Evolutionary conservation across 495 filamentous ascomycete species (phyloP), one percentile per base, ranked within the genome.

Genomic region (Podospora pseudocomata): DNA sequence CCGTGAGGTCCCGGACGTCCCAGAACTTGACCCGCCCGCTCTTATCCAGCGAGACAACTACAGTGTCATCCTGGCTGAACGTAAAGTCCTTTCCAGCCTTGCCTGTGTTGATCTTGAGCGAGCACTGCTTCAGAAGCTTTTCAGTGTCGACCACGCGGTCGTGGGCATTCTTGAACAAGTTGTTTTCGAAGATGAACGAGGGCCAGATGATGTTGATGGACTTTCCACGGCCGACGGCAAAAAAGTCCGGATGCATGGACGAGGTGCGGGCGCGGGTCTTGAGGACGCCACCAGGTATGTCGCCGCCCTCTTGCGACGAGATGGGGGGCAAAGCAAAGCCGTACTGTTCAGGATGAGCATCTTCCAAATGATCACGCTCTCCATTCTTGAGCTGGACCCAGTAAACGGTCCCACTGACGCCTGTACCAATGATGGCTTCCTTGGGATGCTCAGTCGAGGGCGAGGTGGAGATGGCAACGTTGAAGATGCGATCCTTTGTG

Each of bases 51-150:
- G 95, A 97, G 26, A 94, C 94, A 74, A 99, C 93, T 28, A 92
- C 86, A 1, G 89, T 91, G 75, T 99, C 96, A 79, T 98, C 96
- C 73, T 94, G 92, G 76, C 93, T 97, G 80, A 99, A 99, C 60
- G 89, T 87, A 76, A 98, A 99, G 72, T 99, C 96, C 78, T 99
- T 98, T 34, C 93, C 94, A 60, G 96, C 96, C 80, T 99, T 99
- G 63, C 96, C 96, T 65, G 93, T 97, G 59, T 92, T 91, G 77
- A 99, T 95, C 79, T 92, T 94, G 68, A 97, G 83, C 54, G 90
- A 88, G 73, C 91, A 94, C 69, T 96, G 89, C 69, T 88, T 87
- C 71, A 96, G 87, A 71, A 96, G 96, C 73, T 88, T 92, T 75
- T 96, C 91, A 4, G 86, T 91, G 75, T 96, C 91, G 69, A 93